Evolutionary conservation across 768 basidiomycete genomes (phyloP).

Genomic region (Coprinellus micaceus): DNA sequence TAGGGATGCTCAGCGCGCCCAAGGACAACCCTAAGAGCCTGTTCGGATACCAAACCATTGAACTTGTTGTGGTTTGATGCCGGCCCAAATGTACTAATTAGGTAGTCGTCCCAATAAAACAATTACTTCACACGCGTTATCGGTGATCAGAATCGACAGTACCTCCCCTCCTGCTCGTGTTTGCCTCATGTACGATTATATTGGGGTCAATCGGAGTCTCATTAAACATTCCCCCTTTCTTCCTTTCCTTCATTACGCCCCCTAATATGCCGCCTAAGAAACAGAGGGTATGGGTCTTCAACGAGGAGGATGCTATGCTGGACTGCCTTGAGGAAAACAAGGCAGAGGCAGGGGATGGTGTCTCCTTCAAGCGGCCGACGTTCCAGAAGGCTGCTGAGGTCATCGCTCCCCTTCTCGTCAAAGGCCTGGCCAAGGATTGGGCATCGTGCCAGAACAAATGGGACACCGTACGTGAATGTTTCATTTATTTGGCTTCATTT

Average conservation of each 20-base stretch:
- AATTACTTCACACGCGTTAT: neutral
- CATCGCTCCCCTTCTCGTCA: conserved; percentile 6
- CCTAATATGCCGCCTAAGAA: neutral
- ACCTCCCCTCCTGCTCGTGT: neutral
- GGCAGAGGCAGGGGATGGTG: conserved; percentile 23
- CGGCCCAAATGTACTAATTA: neutral
- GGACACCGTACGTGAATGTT: conserved; percentile 8
- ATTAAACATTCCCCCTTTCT: neutral
- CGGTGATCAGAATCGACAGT: neutral
- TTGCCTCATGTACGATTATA: neutral
- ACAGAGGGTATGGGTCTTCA: conserved; percentile 7
- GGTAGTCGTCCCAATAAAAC: neutral
- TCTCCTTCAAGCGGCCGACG: conserved; percentile 18
- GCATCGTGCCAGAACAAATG: conserved; percentile 16
- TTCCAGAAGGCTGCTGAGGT: conserved; percentile 9
- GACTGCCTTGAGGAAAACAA: conserved; percentile 18
- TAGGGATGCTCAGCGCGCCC: too few relatives aligned
- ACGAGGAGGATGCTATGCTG: conserved; percentile 16
- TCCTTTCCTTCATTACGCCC: neutral
- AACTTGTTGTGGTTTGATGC: too few relatives aligned
- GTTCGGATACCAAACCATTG: neutral
- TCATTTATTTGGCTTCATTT: neutral
- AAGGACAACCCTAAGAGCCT: too few relatives aligned
- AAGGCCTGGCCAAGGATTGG: conserved; percentile 11
- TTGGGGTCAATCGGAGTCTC: neutral